A percentile compares a stretch with the other conserved stretches of the same genome.
These are phyloP conservation scores for Saturnispora ahearnii DNA, from an alignment of 805 yeast species.

Conservation along the genomic window DNA sequence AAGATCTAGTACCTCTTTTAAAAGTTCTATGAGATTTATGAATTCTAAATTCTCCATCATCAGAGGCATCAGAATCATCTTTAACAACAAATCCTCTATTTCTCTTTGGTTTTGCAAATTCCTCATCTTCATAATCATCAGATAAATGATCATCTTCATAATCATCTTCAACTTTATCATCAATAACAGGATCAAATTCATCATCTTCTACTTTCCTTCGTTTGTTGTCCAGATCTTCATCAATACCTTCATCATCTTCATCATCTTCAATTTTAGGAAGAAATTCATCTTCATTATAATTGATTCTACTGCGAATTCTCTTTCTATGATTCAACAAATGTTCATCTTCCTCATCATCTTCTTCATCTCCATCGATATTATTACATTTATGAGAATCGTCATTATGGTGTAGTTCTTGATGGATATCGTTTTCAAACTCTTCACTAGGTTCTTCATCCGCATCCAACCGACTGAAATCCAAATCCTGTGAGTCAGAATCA, in stretches of 20 bases:
- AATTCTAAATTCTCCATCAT: not conserved
- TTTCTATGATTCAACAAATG: slow-evolving; percentile 19
- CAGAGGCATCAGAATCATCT: slow-evolving; percentile 13
- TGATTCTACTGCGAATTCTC: slow-evolving; percentile 25
- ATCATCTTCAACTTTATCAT: slow-evolving; percentile 1
- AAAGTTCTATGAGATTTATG: not conserved
- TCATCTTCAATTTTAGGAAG: slow-evolving; percentile 21
- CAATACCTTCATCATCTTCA: slow-evolving; percentile 18
- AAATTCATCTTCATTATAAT: slow-evolving; percentile 28
- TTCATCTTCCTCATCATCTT: slow-evolving; percentile 14
- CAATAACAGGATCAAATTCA: not conserved
- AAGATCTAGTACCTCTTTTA: slow-evolving; percentile 7
- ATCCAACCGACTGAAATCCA: not conserved
- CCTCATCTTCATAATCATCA: slow-evolving; percentile 5
- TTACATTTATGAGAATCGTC: not conserved
- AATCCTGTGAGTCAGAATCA: not conserved
- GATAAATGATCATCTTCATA: slow-evolving; percentile 9
- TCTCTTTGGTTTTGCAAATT: slow-evolving; percentile 7
- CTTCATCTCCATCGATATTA: slow-evolving; percentile 7
- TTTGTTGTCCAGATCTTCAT: slow-evolving; percentile 8
- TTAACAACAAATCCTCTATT: slow-evolving; percentile 12
- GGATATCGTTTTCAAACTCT: slow-evolving; percentile 19
- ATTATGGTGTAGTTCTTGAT: not conserved
- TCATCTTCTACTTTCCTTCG: slow-evolving; percentile 7
- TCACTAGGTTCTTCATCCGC: slow-evolving; percentile 17